phyloP scores from a whole-genome alignment of 768 basidiomycete genomes.

The Tricholoma furcatifolium region DNA sequence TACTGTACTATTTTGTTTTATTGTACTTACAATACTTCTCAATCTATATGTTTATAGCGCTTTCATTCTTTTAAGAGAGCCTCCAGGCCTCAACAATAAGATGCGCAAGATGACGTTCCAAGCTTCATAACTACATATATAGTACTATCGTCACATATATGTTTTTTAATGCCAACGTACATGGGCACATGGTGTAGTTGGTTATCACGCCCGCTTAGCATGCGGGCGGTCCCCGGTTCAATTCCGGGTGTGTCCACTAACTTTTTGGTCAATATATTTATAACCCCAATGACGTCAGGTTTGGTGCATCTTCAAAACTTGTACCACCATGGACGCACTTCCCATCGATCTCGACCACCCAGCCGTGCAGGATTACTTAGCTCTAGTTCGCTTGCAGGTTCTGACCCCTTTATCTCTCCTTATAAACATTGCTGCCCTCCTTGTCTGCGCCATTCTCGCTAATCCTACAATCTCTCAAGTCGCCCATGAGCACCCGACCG shows the following conservation, averaged over 20 bases:
- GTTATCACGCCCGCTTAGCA: constrained; percentile 33
- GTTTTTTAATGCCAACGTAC: too few species aligned
- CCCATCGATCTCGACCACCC: constrained; percentile 62
- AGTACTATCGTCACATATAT: neutral
- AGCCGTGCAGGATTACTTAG: constrained; percentile 61
- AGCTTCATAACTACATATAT: neutral
- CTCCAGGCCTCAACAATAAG: too few species aligned
- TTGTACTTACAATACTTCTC: too few species aligned
- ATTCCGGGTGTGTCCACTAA: constrained; percentile 26
- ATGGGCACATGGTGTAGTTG: constrained; percentile 33
- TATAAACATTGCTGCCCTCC: constrained; percentile 70
- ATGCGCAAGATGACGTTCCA: too few species aligned
- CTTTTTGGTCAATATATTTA: constrained; percentile 7
- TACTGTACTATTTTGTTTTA: too few species aligned
- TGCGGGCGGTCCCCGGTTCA: constrained; percentile 29
- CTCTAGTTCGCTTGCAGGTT: constrained; percentile 78
- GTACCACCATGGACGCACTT: constrained; percentile 46
- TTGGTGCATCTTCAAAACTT: neutral
- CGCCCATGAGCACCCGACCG: constrained; percentile 49
- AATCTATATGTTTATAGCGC: too few species aligned
- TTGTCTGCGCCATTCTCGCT: constrained; percentile 68
- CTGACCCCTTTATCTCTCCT: constrained; percentile 83
- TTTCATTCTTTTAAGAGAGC: too few species aligned
- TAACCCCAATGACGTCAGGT: constrained; percentile 2
- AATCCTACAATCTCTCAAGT: constrained; percentile 59